A percentile compares a stretch with the other conserved stretches of the same genome.
Conservation (phyloP, 176 grass and related monocot species). For the Canna indica region DNA sequence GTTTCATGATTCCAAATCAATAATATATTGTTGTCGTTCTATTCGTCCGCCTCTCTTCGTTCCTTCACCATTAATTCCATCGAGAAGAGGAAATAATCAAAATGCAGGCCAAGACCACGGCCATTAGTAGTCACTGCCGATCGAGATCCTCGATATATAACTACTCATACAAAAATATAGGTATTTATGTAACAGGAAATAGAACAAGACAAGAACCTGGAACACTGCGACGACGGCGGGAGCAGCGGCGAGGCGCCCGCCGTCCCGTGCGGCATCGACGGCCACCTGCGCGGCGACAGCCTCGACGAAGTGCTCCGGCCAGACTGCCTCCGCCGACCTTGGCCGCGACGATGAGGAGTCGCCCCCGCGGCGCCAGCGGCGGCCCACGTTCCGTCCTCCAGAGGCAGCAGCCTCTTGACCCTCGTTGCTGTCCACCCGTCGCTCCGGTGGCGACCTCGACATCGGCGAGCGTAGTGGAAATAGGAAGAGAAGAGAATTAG, state of each 20-base stretch:
- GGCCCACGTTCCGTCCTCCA: background rate
- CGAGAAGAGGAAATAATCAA: too few species aligned
- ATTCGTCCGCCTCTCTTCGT: too few species aligned
- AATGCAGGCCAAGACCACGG: too few species aligned
- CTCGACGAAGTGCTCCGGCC: slow-evolving; percentile 15
- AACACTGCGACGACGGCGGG: slow-evolving; percentile 7
- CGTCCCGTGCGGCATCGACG: background rate
- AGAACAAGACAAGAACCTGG: background rate
- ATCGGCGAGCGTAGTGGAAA: background rate
- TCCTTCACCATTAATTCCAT: too few species aligned
- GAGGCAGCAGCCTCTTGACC: background rate
- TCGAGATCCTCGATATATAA: background rate
- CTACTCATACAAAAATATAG: too few species aligned
- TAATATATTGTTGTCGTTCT: too few species aligned
- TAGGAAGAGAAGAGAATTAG: background rate
- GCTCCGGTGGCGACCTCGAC: background rate
- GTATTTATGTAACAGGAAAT: too few species aligned
- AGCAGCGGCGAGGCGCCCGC: background rate
- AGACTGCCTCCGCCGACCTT: slow-evolving; percentile 3
- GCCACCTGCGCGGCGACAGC: background rate
- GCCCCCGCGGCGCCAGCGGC: background rate
- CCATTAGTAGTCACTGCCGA: too few species aligned
- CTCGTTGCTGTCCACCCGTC: background rate
- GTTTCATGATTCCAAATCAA: too few species aligned
- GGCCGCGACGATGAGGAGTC: background rate